Evolutionary conservation across 768 basidiomycete species (phyloP).

Genomic region (Vararia minispora): DNA sequence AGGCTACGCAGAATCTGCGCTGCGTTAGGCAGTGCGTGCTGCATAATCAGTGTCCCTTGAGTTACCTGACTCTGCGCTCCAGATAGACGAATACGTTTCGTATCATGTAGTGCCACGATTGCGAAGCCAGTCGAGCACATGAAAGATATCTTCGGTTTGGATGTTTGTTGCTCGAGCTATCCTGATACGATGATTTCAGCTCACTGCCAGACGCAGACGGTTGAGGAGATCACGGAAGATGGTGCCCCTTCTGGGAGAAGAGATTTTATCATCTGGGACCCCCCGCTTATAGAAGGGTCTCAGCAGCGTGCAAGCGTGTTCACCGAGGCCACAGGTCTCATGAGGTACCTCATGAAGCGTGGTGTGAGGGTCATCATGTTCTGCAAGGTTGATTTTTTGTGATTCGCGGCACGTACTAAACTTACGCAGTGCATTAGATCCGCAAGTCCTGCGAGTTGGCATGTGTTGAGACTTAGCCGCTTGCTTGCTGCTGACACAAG

Average conservation of each 20-base stretch:
- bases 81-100: slow-evolving; percentile 52
- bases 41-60: not conserved
- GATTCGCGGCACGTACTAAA: not conserved
- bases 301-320: slow-evolving; percentile 49
- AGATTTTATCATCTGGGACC: slow-evolving; percentile 73
- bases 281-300: slow-evolving; percentile 41
- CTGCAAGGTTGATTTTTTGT: slow-evolving; percentile 47
- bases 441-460: slow-evolving; percentile 78
- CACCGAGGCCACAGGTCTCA: slow-evolving; percentile 56
- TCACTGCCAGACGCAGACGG: slow-evolving; percentile 25
- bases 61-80: not conserved
- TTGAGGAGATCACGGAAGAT: slow-evolving; percentile 64
- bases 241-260: slow-evolving; percentile 76
- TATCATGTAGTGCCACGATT: slow-evolving; percentile 87
- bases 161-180: slow-evolving; percentile 18
- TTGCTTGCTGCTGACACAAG: not conserved
- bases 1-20: slow-evolving; percentile 66
- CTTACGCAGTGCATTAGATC: slow-evolving; percentile 34
- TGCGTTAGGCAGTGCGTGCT: slow-evolving; percentile 60
- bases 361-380: slow-evolving; percentile 82
- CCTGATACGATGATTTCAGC: not conserved
- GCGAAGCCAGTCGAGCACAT: slow-evolving; percentile 67
- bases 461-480: slow-evolving; percentile 12
- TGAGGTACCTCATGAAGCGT: slow-evolving; percentile 72
- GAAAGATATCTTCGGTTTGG: slow-evolving; percentile 62